Evolutionary conservation across 2,329 filamentous ascomycete species (phyloP).

Genomic region (Tolypocladium nubicola): DNA sequence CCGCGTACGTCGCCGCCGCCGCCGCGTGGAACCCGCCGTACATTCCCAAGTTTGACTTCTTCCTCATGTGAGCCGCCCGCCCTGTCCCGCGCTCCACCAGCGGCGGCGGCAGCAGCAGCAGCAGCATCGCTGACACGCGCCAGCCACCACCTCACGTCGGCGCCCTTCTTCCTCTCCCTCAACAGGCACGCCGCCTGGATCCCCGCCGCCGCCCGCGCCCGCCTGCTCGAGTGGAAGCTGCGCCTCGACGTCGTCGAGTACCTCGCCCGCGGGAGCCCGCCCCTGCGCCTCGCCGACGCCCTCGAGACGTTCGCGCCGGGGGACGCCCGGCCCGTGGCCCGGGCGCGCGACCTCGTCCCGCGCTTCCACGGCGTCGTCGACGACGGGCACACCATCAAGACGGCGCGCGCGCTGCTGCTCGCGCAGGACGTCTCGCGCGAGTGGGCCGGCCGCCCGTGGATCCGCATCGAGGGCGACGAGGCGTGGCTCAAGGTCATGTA

Average conservation of each 20-base stretch:
- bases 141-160: constrained; percentile 65
- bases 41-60: constrained; percentile 71
- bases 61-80: constrained; percentile 37
- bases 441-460: constrained; percentile 36
- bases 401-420: constrained; percentile 58
- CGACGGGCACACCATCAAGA: constrained; percentile 74
- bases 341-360: constrained; percentile 37
- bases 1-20: constrained; percentile 35
- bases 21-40: constrained; percentile 56
- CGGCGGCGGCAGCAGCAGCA: background rate
- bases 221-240: constrained; percentile 74
- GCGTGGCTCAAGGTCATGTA: constrained; percentile 51
- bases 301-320: constrained; percentile 42
- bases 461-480: constrained; percentile 40
- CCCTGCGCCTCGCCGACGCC: constrained; percentile 42
- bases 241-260: constrained; percentile 67
- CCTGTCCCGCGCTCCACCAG: too few relatives aligned
- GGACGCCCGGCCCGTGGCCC: constrained; percentile 26
- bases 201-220: constrained; percentile 46
- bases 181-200: constrained; percentile 48
- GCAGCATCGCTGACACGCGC: background rate
- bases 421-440: constrained; percentile 41
- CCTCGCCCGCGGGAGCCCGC: constrained; percentile 53
- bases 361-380: constrained; percentile 45
- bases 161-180: constrained; percentile 65